Evolutionary conservation across 768 basidiomycete genomes (phyloP).

Genomic region (Lentinula raphanica): DNA sequence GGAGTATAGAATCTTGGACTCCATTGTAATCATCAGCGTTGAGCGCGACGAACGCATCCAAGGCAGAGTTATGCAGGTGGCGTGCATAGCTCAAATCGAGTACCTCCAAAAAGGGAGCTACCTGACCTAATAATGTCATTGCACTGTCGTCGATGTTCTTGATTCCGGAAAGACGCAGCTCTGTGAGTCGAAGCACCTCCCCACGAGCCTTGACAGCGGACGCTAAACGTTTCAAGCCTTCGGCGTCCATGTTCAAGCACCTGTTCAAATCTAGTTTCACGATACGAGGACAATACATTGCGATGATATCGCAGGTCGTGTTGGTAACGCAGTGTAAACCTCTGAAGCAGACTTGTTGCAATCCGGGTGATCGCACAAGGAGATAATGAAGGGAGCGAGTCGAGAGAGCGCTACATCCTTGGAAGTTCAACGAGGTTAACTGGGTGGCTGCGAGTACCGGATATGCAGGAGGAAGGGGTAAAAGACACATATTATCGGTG

Average conservation of each 20-base stretch:
- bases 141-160: constrained; percentile 52
- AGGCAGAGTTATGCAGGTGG: constrained; percentile 66
- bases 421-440: constrained; percentile 64
- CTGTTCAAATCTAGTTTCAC: constrained; percentile 62
- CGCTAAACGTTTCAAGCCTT: constrained; percentile 51
- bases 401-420: constrained; percentile 65
- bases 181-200: constrained; percentile 49
- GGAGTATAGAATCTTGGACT: constrained; percentile 35
- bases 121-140: constrained; percentile 62
- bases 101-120: constrained; percentile 68
- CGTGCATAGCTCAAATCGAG: constrained; percentile 75
- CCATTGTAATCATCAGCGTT: constrained; percentile 27
- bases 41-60: constrained; percentile 67
- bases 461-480: constrained; percentile 22
- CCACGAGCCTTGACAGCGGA: constrained; percentile 38
- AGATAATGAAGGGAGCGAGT: constrained; percentile 66
- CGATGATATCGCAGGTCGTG: constrained; percentile 66
- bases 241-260: constrained; percentile 63
- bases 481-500: constrained; percentile 50
- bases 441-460: constrained; percentile 54
- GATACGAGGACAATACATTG: constrained; percentile 51
- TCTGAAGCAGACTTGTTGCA: constrained; percentile 58
- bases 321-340: constrained; percentile 69
- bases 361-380: constrained; percentile 55
- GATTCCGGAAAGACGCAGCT: constrained; percentile 65